Evolutionary conservation across 441 rosid species (phyloP).

Genomic region (Mallotus japonicus): DNA sequence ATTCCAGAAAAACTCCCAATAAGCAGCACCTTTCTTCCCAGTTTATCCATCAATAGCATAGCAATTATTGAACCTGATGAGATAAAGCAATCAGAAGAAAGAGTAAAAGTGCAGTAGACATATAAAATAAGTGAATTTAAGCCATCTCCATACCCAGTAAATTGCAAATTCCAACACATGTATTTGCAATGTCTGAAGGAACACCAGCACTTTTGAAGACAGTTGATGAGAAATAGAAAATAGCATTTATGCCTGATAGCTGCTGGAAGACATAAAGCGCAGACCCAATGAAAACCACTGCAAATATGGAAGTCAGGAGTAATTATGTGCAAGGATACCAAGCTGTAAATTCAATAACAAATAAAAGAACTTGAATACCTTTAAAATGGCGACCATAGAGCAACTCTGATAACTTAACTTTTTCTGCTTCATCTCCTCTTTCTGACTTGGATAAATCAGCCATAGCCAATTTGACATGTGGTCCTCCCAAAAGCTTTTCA

Average conservation of each 20-base stretch:
- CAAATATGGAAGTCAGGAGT: slow-evolving; percentile 45
- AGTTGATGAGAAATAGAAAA: slow-evolving; percentile 87
- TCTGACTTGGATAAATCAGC: slow-evolving; percentile 69
- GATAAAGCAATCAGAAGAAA: slow-evolving; percentile 15
- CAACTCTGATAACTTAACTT: slow-evolving; percentile 65
- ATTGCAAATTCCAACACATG: slow-evolving; percentile 71
- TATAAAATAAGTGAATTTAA: slow-evolving; percentile 17
- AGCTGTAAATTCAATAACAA: slow-evolving; percentile 10
- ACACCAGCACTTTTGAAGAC: slow-evolving; percentile 91
- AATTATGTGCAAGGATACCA: slow-evolving; percentile 19
- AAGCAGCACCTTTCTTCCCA: slow-evolving; percentile 88
- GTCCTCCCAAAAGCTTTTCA: slow-evolving; percentile 75
- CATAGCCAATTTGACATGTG: slow-evolving; percentile 81
- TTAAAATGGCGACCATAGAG: slow-evolving; percentile 70
- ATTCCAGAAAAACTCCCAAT: slow-evolving; percentile 85
- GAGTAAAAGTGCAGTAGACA: slow-evolving; percentile 9
- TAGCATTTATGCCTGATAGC: slow-evolving; percentile 94
- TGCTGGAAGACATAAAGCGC: slow-evolving; percentile 97
- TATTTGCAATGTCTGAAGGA: slow-evolving; percentile 70
- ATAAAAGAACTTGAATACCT: slow-evolving; percentile 44
- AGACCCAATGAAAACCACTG: slow-evolving; percentile 97
- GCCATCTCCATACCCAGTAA: slow-evolving; percentile 47
- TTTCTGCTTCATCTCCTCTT: slow-evolving; percentile 60
- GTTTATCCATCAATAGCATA: slow-evolving; percentile 86
- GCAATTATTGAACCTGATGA: slow-evolving; percentile 72